Evolutionary conservation across 106 monocot genomes (phyloP), one percentile per base, ranked within the genome.

Genomic region (Dendrobium officinale): DNA sequence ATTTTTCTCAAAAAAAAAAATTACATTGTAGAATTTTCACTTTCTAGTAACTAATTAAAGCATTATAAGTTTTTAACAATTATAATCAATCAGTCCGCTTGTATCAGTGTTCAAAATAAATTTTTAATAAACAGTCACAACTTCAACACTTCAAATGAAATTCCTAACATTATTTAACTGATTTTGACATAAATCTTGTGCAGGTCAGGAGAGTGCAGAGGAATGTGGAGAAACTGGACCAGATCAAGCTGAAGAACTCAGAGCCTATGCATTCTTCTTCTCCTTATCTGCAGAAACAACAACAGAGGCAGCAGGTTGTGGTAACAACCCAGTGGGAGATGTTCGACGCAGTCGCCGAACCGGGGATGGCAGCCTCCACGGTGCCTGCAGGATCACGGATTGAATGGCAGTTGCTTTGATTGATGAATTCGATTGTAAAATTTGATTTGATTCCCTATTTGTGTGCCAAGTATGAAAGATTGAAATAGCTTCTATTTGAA

Each of bases 141-240:
- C 45, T 45, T 45, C 45, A 45, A 9, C 45, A 0, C 45, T 56
- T 56, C 0, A 19, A 4, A 19, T 8, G 55, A 56, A 4, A 17
- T 56, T 45, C 45, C 9, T 45, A 45, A 45, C 55, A 19, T n/a
- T 58, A 1, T n/a, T 58, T 6, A 17, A 45, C 45, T n/a, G n/a
- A 58, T 58, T 20, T 58, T 5, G 18, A 18, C 27, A 31, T 68
- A 9, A 24, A 11, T 33, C 31, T 9, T 68, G 8, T 37, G 4
- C 16, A 73, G 73, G 17, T 73, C 24, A 37, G 42, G 42, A 73
- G 73, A 73, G 33, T 73, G 17, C 73, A 73, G 42, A 73, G 73
- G 0, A 24, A 26, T 5, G 73, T 73, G 41, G 73, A 73, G 73
- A 73, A 37, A 11, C 17, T 73, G 73, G 73, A 73, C 41, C 11